phyloP scores from a whole-genome alignment of 352 stramenopile genomes.

The Blastocystis sp. region DNA sequence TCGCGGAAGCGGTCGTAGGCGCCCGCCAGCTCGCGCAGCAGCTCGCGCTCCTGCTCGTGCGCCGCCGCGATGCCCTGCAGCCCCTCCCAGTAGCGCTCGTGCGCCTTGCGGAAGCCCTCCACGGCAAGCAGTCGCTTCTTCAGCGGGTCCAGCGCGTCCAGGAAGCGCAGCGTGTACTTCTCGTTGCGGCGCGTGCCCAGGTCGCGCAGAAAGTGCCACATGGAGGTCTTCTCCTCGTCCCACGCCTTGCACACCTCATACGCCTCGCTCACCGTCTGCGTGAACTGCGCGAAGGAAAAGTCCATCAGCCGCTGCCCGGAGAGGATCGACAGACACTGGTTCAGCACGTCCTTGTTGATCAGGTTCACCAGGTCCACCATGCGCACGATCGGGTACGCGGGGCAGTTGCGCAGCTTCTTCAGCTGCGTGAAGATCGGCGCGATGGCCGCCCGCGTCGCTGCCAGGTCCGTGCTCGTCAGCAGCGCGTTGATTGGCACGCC shows the following conservation, averaged over 20 bases:
- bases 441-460: slow-evolving; percentile 38
- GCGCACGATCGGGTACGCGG: slow-evolving; percentile 76
- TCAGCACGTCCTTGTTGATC: slow-evolving; percentile 68
- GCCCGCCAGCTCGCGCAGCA: slow-evolving; percentile 76
- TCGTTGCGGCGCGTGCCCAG: slow-evolving; percentile 80
- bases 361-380: slow-evolving; percentile 65
- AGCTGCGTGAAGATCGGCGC: slow-evolving; percentile 75
- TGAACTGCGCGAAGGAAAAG: slow-evolving; percentile 66
- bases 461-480: slow-evolving; percentile 74
- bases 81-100: slow-evolving; percentile 83
- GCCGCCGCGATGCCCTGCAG: slow-evolving; percentile 76
- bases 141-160: slow-evolving; percentile 79
- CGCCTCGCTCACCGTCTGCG: background rate
- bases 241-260: slow-evolving; percentile 58
- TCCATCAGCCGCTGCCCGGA: slow-evolving; percentile 51
- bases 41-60: slow-evolving; percentile 66
- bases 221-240: slow-evolving; percentile 71
- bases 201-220: slow-evolving; percentile 83
- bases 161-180: slow-evolving; percentile 51
- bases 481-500: slow-evolving; percentile 87
- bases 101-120: slow-evolving; percentile 83
- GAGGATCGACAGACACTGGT: slow-evolving; percentile 64
- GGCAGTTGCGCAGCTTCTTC: slow-evolving; percentile 83
- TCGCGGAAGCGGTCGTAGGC: slow-evolving; percentile 81
- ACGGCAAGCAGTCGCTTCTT: slow-evolving; percentile 83